These are phyloP conservation scores for Kodamaea kaohsiungensis DNA, from an alignment of 805 yeast genomes.

Conservation along the genomic window DNA sequence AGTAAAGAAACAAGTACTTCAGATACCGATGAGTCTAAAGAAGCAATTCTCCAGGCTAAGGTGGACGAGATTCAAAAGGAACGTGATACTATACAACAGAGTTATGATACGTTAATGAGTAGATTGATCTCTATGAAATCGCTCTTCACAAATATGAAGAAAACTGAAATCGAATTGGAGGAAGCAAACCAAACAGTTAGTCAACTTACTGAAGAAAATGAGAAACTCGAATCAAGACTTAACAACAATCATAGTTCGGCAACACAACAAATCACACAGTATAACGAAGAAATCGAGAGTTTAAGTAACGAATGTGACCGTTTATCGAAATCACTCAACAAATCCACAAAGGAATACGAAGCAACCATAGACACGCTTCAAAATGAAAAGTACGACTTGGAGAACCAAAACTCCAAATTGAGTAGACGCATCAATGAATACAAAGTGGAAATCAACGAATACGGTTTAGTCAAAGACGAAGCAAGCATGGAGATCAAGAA, in stretches of 20 bases:
- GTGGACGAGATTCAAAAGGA: slow-evolving; percentile 31
- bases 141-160: slow-evolving; percentile 71
- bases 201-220: slow-evolving; percentile 25
- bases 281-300: slow-evolving; percentile 29
- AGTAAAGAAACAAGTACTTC: background rate
- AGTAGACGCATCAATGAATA: slow-evolving; percentile 42
- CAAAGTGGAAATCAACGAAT: slow-evolving; percentile 41
- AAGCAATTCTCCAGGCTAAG: background rate
- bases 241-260: background rate
- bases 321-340: slow-evolving; percentile 40
- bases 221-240: slow-evolving; percentile 8
- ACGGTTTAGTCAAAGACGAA: slow-evolving; percentile 40
- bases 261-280: background rate
- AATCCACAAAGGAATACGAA: slow-evolving; percentile 38
- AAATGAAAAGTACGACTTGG: slow-evolving; percentile 43
- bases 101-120: slow-evolving; percentile 61
- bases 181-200: slow-evolving; percentile 46
- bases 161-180: slow-evolving; percentile 62
- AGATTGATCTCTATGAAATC: slow-evolving; percentile 73
- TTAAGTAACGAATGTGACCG: slow-evolving; percentile 58
- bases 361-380: slow-evolving; percentile 34
- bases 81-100: slow-evolving; percentile 56
- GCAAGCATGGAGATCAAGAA: slow-evolving; percentile 42
- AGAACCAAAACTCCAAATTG: slow-evolving; percentile 39
- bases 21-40: background rate